Evolutionary conservation across 768 basidiomycete genomes (phyloP), one percentile per base, ranked within the genome.

Genomic region (Pleurotus ostreatus): DNA sequence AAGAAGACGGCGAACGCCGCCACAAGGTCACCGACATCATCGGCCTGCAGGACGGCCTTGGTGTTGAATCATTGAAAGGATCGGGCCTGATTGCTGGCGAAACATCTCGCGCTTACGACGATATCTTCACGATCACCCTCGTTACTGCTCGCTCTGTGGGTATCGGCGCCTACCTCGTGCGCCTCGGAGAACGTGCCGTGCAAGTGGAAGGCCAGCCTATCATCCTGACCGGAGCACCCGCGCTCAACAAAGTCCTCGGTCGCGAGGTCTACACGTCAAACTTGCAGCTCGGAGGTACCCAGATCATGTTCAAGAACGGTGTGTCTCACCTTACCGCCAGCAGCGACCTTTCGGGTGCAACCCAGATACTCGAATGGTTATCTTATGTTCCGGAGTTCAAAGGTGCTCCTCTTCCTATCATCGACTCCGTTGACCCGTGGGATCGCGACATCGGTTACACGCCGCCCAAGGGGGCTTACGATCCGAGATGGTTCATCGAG

Each of bases 231-330:
- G 97, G 97, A 63, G 96, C 96, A 23, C 85, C 85, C 5, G 97
- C 97, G 3, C 83, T 99, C 62, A 99, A 98, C 82, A 98, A 99
- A 74, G 97, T 99, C 4, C 85, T 99, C 43, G 97, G 97, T 59
- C 90, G 97, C 48, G 97, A 98, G 71, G 97, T 99, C 46, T 98
- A 99, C 70, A 98, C 97, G 7, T 97, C 94, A 55, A 98, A 98
- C 71, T 72, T 99, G 63, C 97, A 98, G 71, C 90, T 99, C 58
- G 97, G 97, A 60, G 97, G 97, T 55, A 98, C 97, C n/a, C 97
- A 99, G 67, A 98, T 99, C 78, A 98, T 99, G 97, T 91, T 94
- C 84, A 98, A 98, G 84, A 99, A 99, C 67, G 97, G 97, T 73
- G 92, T 98, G 55, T 97, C 96, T 4, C 97, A 99, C 69, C 76